Evolutionary conservation across 2,329 filamentous ascomycete species (phyloP), one percentile per base, ranked within the genome.

Genomic region (Diaporthe citri): DNA sequence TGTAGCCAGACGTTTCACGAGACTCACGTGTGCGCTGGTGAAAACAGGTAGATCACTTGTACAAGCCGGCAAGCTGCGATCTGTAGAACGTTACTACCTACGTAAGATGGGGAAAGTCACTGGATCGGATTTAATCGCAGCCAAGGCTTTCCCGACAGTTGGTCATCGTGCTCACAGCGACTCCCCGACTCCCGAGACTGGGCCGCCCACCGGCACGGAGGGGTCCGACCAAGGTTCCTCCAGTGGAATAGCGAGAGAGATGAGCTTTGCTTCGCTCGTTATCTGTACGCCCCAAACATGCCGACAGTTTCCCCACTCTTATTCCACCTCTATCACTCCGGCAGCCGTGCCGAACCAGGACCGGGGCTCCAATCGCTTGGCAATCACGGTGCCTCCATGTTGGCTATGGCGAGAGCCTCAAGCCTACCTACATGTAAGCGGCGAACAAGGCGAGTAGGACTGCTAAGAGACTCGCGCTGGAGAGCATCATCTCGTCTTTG

Each of bases 281-380:
- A 67, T 67, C 62, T 52, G 46, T 17, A 25, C 22, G 34, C 31
- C 43, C 62, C 62, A 52, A 20, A 22, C 13, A 51, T 25, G 46
- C 22, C 31, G 8, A 52, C 2, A 39, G 22, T 52, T 67, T 72
- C 71, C 71, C 71, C 71, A 73, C 51, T 73, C 71, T 73, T 73
- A 52, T 52, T 59, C 57, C 71, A 73, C 71, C 57, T n/a, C 28
- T 17, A 64, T 52, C 57, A 52, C 28, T 28, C 57, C 56, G 43
- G 71, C 46, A 59, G 41, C n/a, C 10, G 7, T 39, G 55, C 22
- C 31, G 57, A 52, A 46, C 39, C 39, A 28, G 55, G 70, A 39
- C 31, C 39, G 10, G 56, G 41, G 31, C 1, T 28, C 31, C 20
- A 39, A 25, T 25, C n/a, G 15, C 22, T 20, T 67, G 46, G 62